phyloP scores from a whole-genome alignment of 2,329 filamentous ascomycete genomes.

The Aspergillus novofumigatus region DNA sequence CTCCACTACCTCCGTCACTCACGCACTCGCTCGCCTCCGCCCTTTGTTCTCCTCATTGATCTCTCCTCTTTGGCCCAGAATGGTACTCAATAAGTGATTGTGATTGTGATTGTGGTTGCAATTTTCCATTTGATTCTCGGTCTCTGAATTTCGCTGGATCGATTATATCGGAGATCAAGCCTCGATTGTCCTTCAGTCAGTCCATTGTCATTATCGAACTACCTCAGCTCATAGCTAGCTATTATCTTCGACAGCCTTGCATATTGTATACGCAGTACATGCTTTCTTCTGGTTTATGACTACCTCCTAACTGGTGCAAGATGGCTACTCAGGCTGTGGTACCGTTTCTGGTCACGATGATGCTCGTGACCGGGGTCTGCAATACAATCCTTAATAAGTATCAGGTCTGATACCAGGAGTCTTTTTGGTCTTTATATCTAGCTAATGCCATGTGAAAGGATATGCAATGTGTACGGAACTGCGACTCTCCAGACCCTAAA shows the following conservation, averaged over 20 bases:
- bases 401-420: slow-evolving; percentile 57
- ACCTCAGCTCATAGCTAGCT: not conserved
- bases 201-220: not conserved
- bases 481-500: slow-evolving; percentile 63
- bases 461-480: slow-evolving; percentile 94
- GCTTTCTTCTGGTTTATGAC: not conserved
- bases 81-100: slow-evolving; percentile 10
- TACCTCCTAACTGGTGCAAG: slow-evolving; percentile 10
- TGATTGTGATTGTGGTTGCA: not conserved
- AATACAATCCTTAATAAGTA: slow-evolving; percentile 97
- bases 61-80: not conserved
- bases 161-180: not conserved
- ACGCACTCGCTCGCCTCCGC: not conserved
- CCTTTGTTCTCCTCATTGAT: not conserved
- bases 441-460: slow-evolving; percentile 51
- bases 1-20: not conserved
- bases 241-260: not conserved
- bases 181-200: not conserved
- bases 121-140: not conserved
- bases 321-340: slow-evolving; percentile 73
- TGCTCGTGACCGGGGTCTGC: slow-evolving; percentile 92
- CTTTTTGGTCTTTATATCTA: not conserved
- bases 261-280: not conserved
- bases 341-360: slow-evolving; percentile 87
- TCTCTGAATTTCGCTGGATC: not conserved